These are phyloP conservation scores for Phlebiopsis gigantea DNA, from an alignment of 768 basidiomycete species.

Conservation along the genomic window DNA sequence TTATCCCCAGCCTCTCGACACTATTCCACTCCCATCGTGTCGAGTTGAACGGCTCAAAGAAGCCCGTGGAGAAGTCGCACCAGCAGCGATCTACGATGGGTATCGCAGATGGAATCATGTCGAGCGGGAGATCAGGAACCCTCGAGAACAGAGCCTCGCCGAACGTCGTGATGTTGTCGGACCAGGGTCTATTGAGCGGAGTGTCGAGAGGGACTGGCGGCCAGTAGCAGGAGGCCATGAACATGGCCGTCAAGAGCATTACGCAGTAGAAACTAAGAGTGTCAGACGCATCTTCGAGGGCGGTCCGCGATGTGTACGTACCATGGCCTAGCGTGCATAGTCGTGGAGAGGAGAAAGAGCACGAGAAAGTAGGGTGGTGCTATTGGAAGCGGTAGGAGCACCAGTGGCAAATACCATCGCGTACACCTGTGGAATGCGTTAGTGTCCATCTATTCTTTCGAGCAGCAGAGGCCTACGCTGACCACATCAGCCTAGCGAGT, in stretches of 20 bases:
- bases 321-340: slow-evolving; percentile 83
- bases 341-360: slow-evolving; percentile 71
- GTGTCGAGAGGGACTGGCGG: slow-evolving; percentile 69
- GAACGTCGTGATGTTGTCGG: slow-evolving; percentile 68
- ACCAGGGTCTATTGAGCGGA: slow-evolving; percentile 60
- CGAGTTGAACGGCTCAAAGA: slow-evolving; percentile 76
- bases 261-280: slow-evolving; percentile 77
- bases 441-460: background rate
- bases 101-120: slow-evolving; percentile 49
- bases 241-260: slow-evolving; percentile 73
- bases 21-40: slow-evolving; percentile 71
- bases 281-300: slow-evolving; percentile 3
- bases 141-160: slow-evolving; percentile 52
- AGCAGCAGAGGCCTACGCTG: slow-evolving; percentile 22
- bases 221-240: slow-evolving; percentile 88
- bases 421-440: slow-evolving; percentile 54
- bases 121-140: slow-evolving; percentile 31
- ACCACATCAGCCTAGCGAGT: slow-evolving; percentile 46
- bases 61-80: slow-evolving; percentile 67
- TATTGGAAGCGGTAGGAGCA: slow-evolving; percentile 73
- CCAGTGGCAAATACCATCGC: slow-evolving; percentile 76
- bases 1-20: slow-evolving; percentile 40
- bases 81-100: slow-evolving; percentile 76
- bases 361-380: slow-evolving; percentile 77
- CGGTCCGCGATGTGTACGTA: slow-evolving; percentile 33